Conservation (phyloP, 2,329 filamentous ascomycete genomes). For the Pleurostoma richardsiae region DNA sequence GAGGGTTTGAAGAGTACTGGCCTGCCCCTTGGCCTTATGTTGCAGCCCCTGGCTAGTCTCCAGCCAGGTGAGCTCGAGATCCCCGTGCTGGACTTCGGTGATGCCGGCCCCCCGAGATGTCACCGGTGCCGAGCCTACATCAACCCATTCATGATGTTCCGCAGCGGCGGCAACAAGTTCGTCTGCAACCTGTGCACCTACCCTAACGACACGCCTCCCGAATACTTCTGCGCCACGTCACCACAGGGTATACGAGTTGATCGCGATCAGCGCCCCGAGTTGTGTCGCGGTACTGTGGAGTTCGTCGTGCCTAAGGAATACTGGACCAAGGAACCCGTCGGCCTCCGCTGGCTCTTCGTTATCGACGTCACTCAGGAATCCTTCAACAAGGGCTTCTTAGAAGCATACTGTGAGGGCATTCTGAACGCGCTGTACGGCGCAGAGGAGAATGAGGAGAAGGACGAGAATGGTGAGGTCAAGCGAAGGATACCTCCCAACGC, state of each 20-base stretch:
- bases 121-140: constrained; percentile 92
- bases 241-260: constrained; percentile 84
- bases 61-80: constrained; percentile 82
- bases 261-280: constrained; percentile 80
- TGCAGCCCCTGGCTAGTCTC: constrained; percentile 82
- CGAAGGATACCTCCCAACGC: constrained; percentile 67
- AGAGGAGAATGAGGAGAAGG: constrained; percentile 43
- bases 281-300: constrained; percentile 89
- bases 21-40: constrained; percentile 77
- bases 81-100: constrained; percentile 92
- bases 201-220: constrained; percentile 85
- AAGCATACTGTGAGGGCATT: constrained; percentile 87
- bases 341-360: constrained; percentile 81
- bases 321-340: constrained; percentile 91
- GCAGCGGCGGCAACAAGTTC: constrained; percentile 89
- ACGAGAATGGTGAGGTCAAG: constrained; percentile 49
- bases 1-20: constrained; percentile 78
- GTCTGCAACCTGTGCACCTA: constrained; percentile 98
- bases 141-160: constrained; percentile 98
- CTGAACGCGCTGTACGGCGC: constrained; percentile 76
- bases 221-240: constrained; percentile 91
- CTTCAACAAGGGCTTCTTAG: constrained; percentile 83
- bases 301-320: constrained; percentile 98
- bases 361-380: constrained; percentile 93
- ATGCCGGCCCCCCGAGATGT: constrained; percentile 83